Evolutionary conservation across 2,329 filamentous ascomycete genomes (phyloP), one percentile per base, ranked within the genome.

Genomic region (Phialophora tarda): DNA sequence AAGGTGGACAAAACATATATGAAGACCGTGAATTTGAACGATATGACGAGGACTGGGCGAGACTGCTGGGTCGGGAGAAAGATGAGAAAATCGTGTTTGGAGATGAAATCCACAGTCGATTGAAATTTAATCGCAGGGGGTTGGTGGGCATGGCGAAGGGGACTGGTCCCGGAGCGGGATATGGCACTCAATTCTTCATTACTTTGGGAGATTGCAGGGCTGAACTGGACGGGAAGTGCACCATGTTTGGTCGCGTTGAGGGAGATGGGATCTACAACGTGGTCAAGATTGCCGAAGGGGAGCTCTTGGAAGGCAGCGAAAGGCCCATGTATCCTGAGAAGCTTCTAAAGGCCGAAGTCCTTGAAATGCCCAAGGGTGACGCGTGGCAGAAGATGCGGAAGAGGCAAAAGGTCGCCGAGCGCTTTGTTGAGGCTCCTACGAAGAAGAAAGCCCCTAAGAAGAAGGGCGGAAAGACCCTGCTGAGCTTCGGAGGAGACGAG

Each of bases 171-270:
- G 64, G 64, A 10, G 90, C 91, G 68, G 89, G 93, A 54, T 98
- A 98, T 80, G 91, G 92, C 38, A 97, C 92, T 77, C 95, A 99
- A 78, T 98, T 98, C 83, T 99, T 99, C 82, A 89, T 99, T 68
- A 98, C 95, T 0, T 80, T 99, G 61, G 93, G 88, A 69, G 83
- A 83, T 62, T 93, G 90, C 75, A 84, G 93, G 26, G 89, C 92
- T 28, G 93, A 98, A 81, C 78, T 99, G 74, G 92, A 90, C 72
- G 91, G 90, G 59, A 92, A 91, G 79, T 97, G 97, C 78, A 98
- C 95, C 0, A 81, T 98, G 77, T 98, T 99, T 81, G 95, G 95
- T 21, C 85, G 95, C 64, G 86, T 99, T 53, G 92, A 91, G 41
- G 95, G 94, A 30, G 92, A 98, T 71, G 97, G 94, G 17, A 95